phyloP scores from a whole-genome alignment of 306 rosid genomes.

The Sophora flavescens region DNA sequence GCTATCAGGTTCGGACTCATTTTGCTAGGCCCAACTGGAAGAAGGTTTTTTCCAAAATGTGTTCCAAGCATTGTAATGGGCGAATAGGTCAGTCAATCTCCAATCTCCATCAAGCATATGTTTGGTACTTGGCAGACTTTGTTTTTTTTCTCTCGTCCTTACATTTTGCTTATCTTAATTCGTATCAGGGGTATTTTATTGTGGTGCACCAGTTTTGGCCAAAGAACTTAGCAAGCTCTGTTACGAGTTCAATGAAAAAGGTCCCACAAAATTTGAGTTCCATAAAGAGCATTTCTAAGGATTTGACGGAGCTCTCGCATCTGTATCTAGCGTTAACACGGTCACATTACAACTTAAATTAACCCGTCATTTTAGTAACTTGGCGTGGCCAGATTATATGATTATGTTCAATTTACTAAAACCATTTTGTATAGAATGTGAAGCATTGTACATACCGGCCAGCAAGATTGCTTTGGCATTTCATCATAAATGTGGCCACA shows the following conservation, averaged over 20 bases:
- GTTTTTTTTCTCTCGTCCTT: constrained; percentile 24
- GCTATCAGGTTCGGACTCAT: constrained; percentile 88
- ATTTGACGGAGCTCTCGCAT: constrained; percentile 15
- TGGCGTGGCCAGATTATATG: constrained; percentile 42
- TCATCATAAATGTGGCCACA: constrained; percentile 47
- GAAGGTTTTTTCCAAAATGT: constrained; percentile 90
- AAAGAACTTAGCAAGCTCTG: constrained; percentile 95
- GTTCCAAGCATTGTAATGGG: constrained; percentile 89
- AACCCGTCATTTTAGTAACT: constrained; percentile 37
- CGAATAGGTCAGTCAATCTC: constrained; percentile 76
- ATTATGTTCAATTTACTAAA: constrained; percentile 49
- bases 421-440: constrained; percentile 45
- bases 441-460: constrained; percentile 58
- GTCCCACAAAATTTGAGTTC: constrained; percentile 95
- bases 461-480: constrained; percentile 45
- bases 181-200: constrained; percentile 87
- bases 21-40: constrained; percentile 99
- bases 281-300: constrained; percentile 95
- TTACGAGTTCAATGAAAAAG: constrained; percentile 93
- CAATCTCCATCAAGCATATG: constrained; percentile 29
- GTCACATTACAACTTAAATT: constrained; percentile 38
- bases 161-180: constrained; percentile 43
- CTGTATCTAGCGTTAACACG: constrained; percentile 22
- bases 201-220: constrained; percentile 96
- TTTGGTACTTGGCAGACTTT: neutral